A percentile compares a stretch with the other conserved stretches of the same genome.
phyloP scores from a whole-genome alignment of 169 alveolate species.

The Plasmodium gaboni region DNA sequence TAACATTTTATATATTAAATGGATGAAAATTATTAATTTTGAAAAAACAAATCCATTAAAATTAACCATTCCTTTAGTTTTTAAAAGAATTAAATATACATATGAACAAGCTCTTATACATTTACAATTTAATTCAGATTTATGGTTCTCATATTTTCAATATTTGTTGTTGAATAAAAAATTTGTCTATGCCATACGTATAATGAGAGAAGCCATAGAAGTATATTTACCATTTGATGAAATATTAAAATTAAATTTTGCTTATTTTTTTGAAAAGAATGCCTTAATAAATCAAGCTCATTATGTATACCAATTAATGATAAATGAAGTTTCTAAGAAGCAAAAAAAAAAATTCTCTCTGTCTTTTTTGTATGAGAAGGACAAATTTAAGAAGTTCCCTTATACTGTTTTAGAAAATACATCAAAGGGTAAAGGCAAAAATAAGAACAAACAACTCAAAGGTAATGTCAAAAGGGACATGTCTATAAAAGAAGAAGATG shows the following conservation, averaged over 20 bases:
- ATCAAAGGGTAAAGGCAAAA: not conserved
- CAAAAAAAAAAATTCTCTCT: slow-evolving; percentile 42
- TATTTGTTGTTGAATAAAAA: slow-evolving; percentile 76
- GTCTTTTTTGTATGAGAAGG: slow-evolving; percentile 34
- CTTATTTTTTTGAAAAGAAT: slow-evolving; percentile 67
- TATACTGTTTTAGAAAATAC: not conserved
- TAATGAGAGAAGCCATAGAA: slow-evolving; percentile 67
- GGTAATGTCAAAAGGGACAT: not conserved
- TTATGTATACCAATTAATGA: slow-evolving; percentile 59
- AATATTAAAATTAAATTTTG: slow-evolving; percentile 62
- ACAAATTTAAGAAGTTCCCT: slow-evolving; percentile 19
- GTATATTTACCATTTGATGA: slow-evolving; percentile 68
- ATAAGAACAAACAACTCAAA: not conserved
- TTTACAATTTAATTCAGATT: slow-evolving; percentile 76
- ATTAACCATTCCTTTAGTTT: slow-evolving; percentile 40
- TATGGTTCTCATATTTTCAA: slow-evolving; percentile 86
- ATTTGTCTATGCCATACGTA: slow-evolving; percentile 73
- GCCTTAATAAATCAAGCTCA: slow-evolving; percentile 67
- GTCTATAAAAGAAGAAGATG: too few species aligned
- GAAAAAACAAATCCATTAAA: slow-evolving; percentile 83
- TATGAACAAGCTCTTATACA: slow-evolving; percentile 79
- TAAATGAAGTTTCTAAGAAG: slow-evolving; percentile 42
- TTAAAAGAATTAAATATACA: slow-evolving; percentile 79
- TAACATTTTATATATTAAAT: slow-evolving; percentile 28
- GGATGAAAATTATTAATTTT: slow-evolving; percentile 83